Evolutionary conservation across 2,329 filamentous ascomycete species (phyloP).

Genomic region (Stemphylium lycopersici): DNA sequence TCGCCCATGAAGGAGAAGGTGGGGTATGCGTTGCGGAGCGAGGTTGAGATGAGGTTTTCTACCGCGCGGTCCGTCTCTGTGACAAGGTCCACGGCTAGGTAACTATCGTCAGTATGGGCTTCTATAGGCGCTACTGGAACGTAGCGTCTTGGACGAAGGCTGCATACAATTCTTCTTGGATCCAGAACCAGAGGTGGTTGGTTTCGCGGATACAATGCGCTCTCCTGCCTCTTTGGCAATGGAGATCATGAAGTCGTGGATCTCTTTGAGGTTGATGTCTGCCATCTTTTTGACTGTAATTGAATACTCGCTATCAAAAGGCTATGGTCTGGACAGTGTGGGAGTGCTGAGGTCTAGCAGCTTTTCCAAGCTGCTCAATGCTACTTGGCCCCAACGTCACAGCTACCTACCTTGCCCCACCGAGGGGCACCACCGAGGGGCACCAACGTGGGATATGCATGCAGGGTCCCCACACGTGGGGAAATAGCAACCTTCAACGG

Average conservation of each 20-base stretch:
- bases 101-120: no score
- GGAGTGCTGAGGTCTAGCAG: background rate
- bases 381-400: background rate
- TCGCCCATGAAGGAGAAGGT: slow-evolving; percentile 56
- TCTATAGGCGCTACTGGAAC: no score
- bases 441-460: background rate
- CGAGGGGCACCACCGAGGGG: background rate
- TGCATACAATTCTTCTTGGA: slow-evolving; percentile 57
- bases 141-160: background rate
- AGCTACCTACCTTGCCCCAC: slow-evolving; percentile 1
- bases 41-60: slow-evolving; percentile 62
- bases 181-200: slow-evolving; percentile 50
- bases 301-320: background rate
- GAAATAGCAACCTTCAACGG: background rate
- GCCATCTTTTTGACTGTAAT: slow-evolving; percentile 32
- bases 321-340: background rate
- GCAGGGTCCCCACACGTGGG: background rate
- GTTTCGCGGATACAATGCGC: slow-evolving; percentile 55
- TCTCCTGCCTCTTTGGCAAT: slow-evolving; percentile 55
- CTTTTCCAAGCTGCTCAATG: background rate
- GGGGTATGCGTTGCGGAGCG: slow-evolving; percentile 60
- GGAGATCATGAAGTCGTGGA: slow-evolving; percentile 56
- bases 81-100: slow-evolving; percentile 63
- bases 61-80: slow-evolving; percentile 69
- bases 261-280: slow-evolving; percentile 53